Evolutionary conservation across 2,329 filamentous ascomycete species (phyloP), one percentile per base, ranked within the genome.

Genomic region (Sarocladium kiliense): DNA sequence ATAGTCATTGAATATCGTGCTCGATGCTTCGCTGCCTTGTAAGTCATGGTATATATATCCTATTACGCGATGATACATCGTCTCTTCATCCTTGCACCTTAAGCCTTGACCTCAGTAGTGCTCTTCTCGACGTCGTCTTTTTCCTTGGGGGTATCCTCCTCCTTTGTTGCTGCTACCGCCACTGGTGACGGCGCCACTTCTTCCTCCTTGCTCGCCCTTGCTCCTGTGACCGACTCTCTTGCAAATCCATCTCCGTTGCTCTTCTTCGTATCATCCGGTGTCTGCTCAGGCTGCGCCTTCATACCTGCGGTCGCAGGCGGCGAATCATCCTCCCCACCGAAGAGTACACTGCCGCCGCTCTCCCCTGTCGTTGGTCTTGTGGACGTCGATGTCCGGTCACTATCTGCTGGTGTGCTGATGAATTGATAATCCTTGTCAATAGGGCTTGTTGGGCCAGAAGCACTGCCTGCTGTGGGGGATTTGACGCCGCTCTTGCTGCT

Each of bases 361-460:
- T 51, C 47, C 4, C 47, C 47, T 3, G 47, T 51, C 3, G 47
- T 36, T 9, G 47, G 47, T 25, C 47, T 51, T 27, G 47, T 51
- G 10, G 47, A 51, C 16, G 47, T 51, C 34, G 47, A 51, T 23
- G 47, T n/a, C 23, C 44, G 18, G 10, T 47, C 23, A 7, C 47
- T 36, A 19, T 51, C 47, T 4, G 27, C 27, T 23, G 47, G 27
- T 23, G 34, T 58, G 54, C 63, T 70, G 57, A 70, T 60, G 37
- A 71, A 65, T 54, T 72, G 66, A 39, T 75, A 73, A 58, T 66
- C 67, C 56, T 61, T 71, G 6, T 70, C 65, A 25, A 74, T 72
- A 5, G 71, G 69, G 41, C 68, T 68, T 14, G 66, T 65, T 4
- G 73, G 68, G 2, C 64, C 63, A 3, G 69, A 65, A 1, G 66